These are phyloP conservation scores for Beauveria sp. DNA, from an alignment of 2,329 filamentous ascomycete genomes.

Conservation along the genomic window DNA sequence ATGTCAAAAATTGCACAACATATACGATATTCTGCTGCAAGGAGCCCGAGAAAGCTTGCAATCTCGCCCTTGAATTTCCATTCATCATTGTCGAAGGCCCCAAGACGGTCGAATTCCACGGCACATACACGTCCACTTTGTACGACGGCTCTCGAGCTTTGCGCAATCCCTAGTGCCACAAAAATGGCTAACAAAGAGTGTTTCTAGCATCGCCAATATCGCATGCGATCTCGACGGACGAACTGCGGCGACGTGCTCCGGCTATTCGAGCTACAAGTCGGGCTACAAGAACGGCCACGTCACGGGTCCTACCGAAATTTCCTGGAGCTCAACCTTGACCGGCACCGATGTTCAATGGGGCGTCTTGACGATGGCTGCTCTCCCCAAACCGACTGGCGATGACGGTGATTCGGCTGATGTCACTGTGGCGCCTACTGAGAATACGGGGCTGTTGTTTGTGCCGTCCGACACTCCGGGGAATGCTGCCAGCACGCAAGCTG, in stretches of 20 bases:
- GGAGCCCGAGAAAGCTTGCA: slow-evolving; percentile 32
- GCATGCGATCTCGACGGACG: slow-evolving; percentile 34
- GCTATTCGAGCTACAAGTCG: slow-evolving; percentile 36
- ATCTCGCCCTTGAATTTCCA: slow-evolving; percentile 37
- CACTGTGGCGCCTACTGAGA: not conserved
- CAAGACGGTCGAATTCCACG: slow-evolving; percentile 35
- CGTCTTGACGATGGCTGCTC: slow-evolving; percentile 33
- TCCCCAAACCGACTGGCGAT: slow-evolving; percentile 25
- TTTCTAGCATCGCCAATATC: slow-evolving; percentile 34
- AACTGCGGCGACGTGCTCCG: slow-evolving; percentile 39
- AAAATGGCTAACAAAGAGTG: slow-evolving; percentile 1
- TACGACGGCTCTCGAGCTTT: slow-evolving; percentile 19
- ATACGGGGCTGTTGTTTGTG: slow-evolving; percentile 4
- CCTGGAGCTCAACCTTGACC: slow-evolving; percentile 37
- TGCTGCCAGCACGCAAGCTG: not conserved
- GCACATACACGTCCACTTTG: slow-evolving; percentile 35
- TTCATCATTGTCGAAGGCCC: slow-evolving; percentile 40
- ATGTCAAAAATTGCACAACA: slow-evolving; percentile 28
- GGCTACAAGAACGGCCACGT: slow-evolving; percentile 30
- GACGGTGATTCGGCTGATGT: slow-evolving; percentile 15
- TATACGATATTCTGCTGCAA: slow-evolving; percentile 43
- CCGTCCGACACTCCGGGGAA: not conserved
- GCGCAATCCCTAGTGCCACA: not conserved
- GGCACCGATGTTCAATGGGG: slow-evolving; percentile 37
- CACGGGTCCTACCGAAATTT: slow-evolving; percentile 35